Evolutionary conservation across 345 rosid genomes (phyloP).

Genomic region (Arabidopsis suecica): DNA sequence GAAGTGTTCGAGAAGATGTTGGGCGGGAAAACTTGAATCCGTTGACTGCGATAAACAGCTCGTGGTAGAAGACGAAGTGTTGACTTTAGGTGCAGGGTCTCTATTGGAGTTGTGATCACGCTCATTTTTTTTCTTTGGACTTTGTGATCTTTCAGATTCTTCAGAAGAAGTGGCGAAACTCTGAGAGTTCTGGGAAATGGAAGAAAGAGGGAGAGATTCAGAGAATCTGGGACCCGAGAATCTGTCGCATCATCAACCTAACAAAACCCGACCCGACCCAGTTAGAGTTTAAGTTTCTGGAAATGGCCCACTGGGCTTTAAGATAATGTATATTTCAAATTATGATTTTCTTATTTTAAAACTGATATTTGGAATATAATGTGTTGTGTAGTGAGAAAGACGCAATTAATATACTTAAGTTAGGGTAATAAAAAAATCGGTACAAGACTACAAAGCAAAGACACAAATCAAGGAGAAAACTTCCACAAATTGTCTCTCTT

Average conservation of each 20-base stretch:
- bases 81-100: constrained; percentile 34
- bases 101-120: constrained; percentile 3
- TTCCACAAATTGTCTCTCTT: constrained; percentile 18
- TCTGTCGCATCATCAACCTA: too few species aligned
- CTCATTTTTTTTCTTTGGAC: constrained; percentile 10
- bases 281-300: not conserved
- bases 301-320: too few species aligned
- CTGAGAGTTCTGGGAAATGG: not conserved
- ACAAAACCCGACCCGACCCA: not conserved
- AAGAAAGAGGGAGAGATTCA: not conserved
- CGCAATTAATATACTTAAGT: not conserved
- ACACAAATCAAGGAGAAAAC: constrained; percentile 10
- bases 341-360: too few species aligned
- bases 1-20: constrained; percentile 27
- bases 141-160: not conserved
- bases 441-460: constrained; percentile 6
- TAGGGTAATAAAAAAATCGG: not conserved
- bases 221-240: too few species aligned
- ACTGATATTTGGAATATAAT: not conserved
- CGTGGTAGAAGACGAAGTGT: constrained; percentile 14
- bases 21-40: constrained; percentile 35
- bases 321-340: too few species aligned
- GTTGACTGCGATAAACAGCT: constrained; percentile 14
- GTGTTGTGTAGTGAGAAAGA: constrained; percentile 1
- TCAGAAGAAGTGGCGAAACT: not conserved